Evolutionary conservation across 2,329 filamentous ascomycete species (phyloP).

Genomic region (Penicillium hesseltinei): DNA sequence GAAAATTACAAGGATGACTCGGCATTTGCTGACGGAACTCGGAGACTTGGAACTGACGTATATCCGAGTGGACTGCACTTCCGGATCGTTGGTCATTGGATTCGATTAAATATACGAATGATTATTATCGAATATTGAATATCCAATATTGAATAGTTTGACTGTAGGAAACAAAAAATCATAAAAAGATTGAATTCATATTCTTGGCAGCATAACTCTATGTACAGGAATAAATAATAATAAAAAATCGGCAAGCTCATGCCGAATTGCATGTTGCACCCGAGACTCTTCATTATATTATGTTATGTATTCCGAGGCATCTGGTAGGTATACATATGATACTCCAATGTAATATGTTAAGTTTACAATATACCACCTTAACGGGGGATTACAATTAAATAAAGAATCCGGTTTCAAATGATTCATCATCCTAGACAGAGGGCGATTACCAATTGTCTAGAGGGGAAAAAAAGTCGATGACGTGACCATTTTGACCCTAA

Average conservation of each 20-base stretch:
- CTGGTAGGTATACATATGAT: too few relatives aligned
- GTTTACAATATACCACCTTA: too few relatives aligned
- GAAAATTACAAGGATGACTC: constrained; percentile 12
- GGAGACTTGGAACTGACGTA: constrained; percentile 19
- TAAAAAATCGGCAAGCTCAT: background rate
- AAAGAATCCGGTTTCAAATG: background rate
- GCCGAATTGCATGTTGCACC: background rate
- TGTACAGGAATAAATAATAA: background rate
- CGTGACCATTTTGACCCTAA: background rate
- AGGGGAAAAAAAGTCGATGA: background rate
- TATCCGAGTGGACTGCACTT: constrained; percentile 20
- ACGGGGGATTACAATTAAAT: background rate
- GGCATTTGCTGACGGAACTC: constrained; percentile 23
- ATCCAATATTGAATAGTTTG: background rate
- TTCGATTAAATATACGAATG: too few relatives aligned
- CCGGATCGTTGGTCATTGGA: constrained; percentile 4
- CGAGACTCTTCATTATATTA: background rate
- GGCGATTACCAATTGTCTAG: too few relatives aligned
- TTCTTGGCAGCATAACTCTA: background rate
- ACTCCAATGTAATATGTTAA: too few relatives aligned
- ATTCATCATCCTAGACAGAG: background rate
- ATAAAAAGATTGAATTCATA: background rate
- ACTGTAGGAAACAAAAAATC: background rate
- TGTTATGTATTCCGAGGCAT: background rate
- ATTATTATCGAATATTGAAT: too few relatives aligned